Base-by-base conservation (phyloP, 139 green algal species). In the Marvania coccoides region DNA sequence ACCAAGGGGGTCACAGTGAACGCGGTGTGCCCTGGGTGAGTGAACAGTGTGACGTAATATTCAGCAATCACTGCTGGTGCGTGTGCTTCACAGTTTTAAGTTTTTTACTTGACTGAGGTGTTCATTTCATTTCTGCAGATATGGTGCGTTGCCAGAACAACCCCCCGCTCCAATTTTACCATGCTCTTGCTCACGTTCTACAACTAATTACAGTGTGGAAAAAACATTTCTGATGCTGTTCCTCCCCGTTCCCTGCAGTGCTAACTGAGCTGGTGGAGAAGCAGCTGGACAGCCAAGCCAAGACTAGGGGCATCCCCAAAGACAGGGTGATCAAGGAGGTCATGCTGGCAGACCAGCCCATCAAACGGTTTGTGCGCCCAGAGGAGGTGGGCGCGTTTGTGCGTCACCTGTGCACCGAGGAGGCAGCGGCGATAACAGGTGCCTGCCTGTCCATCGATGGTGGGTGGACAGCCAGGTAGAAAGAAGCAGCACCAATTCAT, bases 291-390 rank as follows among this genome's bases (percentile, higher is more conserved):
- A 80, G 81, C 69, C 85, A 84, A 4, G 85, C 87, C 15, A 73
- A 74, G 30, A 76, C 85, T 24, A 58, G 87, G 0, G 83, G 84
- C 66, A 91, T 95, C 23, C 73, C 85, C 4, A 71, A 79, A 65
- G 73, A 80, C 23, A 53, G 46, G 38, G 66, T 79, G 28, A 67
- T 79, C 29, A 72, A 70, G 2, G 81, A 94, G n/a, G 85, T 96
- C 31, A 58, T 96, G 72, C 79, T 96, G 54, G 78, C 76, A 13
- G 88, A 95, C 71, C 90, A 96, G 76, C 88, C 88, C 23, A 95
- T 85, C 35, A 91, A 91, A 61, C 77, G 82, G 56, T 95, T 95
- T 81, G 88, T 95, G 15, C 73, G 75, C 47, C 65, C 79, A 8
- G 76, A 90, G 61, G 88, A 95, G 59, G 80, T 92, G 7, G 85